These are phyloP conservation scores for Ceratobasidium sp. DNA, from an alignment of 1,284 basidiomycete genomes.

Conservation along the genomic window DNA sequence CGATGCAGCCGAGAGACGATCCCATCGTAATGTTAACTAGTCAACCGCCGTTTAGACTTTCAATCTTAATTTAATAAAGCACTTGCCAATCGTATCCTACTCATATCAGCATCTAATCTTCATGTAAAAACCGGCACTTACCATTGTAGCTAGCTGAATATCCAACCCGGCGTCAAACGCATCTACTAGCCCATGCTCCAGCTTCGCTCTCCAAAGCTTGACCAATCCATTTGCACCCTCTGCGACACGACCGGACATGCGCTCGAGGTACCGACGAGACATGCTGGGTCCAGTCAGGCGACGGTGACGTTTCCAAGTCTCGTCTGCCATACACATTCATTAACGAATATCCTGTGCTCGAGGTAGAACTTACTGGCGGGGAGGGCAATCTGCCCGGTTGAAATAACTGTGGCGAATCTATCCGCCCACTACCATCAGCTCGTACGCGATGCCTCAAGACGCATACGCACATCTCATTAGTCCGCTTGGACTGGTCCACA, in stretches of 20 bases:
- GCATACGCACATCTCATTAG: slow-evolving; percentile 12
- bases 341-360: background rate
- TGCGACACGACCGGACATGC: slow-evolving; percentile 28
- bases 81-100: too few species aligned
- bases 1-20: background rate
- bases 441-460: too few species aligned
- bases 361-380: slow-evolving; percentile 10
- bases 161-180: slow-evolving; percentile 19
- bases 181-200: slow-evolving; percentile 4
- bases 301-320: slow-evolving; percentile 29
- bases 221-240: slow-evolving; percentile 14
- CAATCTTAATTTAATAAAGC: too few species aligned
- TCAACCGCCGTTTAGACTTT: too few species aligned
- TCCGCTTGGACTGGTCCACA: slow-evolving; percentile 11
- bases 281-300: slow-evolving; percentile 32
- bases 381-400: slow-evolving; percentile 11
- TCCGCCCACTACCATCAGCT: too few species aligned
- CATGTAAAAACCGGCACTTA: too few species aligned
- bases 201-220: slow-evolving; percentile 5
- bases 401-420: slow-evolving; percentile 23
- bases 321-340: background rate
- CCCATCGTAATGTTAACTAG: slow-evolving; percentile 29
- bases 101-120: too few species aligned
- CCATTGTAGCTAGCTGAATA: slow-evolving; percentile 25
- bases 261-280: slow-evolving; percentile 20